Percentiles rank a stretch among this genome's conserved stretches.
These are phyloP conservation scores for Nannizziopsis barbatae DNA, from an alignment of 2,329 filamentous ascomycete species.

Conservation along the genomic window DNA sequence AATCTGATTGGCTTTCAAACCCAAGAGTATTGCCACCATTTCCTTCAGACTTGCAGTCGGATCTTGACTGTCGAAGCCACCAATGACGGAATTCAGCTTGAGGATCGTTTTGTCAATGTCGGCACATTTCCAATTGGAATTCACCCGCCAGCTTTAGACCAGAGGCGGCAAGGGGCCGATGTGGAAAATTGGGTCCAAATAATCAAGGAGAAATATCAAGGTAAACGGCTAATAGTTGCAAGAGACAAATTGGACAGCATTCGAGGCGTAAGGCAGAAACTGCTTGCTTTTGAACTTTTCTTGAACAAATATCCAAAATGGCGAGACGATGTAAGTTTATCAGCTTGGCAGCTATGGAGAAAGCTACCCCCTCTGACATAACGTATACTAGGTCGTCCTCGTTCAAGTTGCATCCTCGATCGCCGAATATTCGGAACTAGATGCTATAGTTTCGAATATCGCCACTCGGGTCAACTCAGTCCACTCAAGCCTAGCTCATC, in stretches of 20 bases:
- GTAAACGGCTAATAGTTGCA: slow-evolving; percentile 82
- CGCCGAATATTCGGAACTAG: slow-evolving; percentile 75
- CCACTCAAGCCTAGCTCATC: slow-evolving; percentile 81
- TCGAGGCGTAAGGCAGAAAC: slow-evolving; percentile 83
- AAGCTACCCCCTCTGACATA: not conserved
- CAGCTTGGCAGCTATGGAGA: not conserved
- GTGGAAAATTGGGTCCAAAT: slow-evolving; percentile 69
- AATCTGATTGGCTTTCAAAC: slow-evolving; percentile 92
- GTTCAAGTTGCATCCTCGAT: slow-evolving; percentile 91
- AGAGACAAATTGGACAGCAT: slow-evolving; percentile 91
- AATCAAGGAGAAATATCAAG: slow-evolving; percentile 72
- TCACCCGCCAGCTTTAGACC: slow-evolving; percentile 63
- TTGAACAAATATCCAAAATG: slow-evolving; percentile 87
- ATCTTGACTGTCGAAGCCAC: slow-evolving; percentile 83
- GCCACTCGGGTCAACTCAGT: slow-evolving; percentile 87
- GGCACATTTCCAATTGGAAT: slow-evolving; percentile 80
- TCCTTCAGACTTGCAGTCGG: slow-evolving; percentile 88
- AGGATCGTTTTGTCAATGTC: slow-evolving; percentile 88
- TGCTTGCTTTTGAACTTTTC: slow-evolving; percentile 85
- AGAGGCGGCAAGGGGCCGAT: slow-evolving; percentile 58
- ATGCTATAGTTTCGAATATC: slow-evolving; percentile 83
- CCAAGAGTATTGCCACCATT: slow-evolving; percentile 84
- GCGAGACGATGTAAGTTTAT: slow-evolving; percentile 52
- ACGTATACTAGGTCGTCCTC: slow-evolving; percentile 54
- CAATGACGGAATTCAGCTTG: slow-evolving; percentile 74